These are phyloP conservation scores for Fomes fomentarius DNA, from an alignment of 1,284 basidiomycete species.

Conservation along the genomic window DNA sequence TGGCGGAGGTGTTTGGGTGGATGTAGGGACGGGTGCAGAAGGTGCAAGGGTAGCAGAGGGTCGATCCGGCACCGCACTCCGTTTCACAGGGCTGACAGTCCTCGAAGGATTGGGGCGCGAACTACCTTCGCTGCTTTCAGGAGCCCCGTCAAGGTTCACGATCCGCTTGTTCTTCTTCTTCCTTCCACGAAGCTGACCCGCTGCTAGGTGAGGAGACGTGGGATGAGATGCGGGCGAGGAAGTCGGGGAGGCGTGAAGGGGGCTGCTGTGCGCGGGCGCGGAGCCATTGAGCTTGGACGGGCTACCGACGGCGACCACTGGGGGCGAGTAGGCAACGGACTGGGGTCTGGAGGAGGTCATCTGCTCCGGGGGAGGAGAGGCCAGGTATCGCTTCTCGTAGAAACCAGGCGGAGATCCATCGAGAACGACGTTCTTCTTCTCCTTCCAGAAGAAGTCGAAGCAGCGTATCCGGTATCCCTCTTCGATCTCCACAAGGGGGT, in stretches of 20 bases:
- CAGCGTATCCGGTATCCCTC: conserved; percentile 77
- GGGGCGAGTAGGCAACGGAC: conserved; percentile 55
- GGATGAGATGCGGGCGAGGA: conserved; percentile 48
- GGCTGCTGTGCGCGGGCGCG: conserved; percentile 38
- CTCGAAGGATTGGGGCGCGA: conserved; percentile 24
- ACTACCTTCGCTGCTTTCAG: conserved; percentile 37
- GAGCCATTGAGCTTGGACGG: conserved; percentile 24
- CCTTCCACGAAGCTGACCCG: conserved; percentile 45
- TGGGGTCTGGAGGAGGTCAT: conserved; percentile 52
- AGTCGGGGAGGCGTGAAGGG: conserved; percentile 37
- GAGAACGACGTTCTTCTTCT: conserved; percentile 71
- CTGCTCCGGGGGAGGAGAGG: conserved; percentile 50
- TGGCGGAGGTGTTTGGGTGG: not conserved
- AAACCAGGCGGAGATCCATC: conserved; percentile 79
- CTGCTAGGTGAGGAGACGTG: conserved; percentile 43
- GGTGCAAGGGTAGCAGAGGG: not conserved
- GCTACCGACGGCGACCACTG: conserved; percentile 57
- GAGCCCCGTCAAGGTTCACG: conserved; percentile 61
- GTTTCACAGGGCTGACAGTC: conserved; percentile 22
- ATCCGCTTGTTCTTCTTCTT: conserved; percentile 70
- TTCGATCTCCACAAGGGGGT: conserved; percentile 75
- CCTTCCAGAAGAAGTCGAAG: conserved; percentile 83
- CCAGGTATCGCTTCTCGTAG: conserved; percentile 73
- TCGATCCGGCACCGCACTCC: conserved; percentile 1
- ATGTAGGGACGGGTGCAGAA: not conserved